Conservation (phyloP, 352 stramenopile genomes). For the Pythium periplocum region DNA sequence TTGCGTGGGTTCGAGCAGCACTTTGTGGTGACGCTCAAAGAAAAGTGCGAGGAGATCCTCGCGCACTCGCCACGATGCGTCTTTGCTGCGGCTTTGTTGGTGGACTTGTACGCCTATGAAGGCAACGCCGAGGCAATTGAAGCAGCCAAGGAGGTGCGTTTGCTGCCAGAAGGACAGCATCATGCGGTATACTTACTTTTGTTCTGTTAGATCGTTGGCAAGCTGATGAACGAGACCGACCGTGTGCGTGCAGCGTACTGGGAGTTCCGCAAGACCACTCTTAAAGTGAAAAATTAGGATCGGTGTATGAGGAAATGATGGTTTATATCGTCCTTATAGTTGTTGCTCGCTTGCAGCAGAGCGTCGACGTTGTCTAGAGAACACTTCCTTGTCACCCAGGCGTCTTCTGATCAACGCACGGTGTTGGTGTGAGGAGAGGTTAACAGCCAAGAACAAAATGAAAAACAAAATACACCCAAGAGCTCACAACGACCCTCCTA, state of each 20-base stretch:
- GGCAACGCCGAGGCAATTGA: conserved; percentile 31
- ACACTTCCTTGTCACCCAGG: no score
- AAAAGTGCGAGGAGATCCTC: conserved; percentile 37
- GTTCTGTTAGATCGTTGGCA: conserved; percentile 46
- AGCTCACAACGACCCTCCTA: no score
- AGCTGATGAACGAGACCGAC: conserved; percentile 71
- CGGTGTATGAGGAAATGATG: no score
- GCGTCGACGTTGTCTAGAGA: no score
- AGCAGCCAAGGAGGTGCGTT: conserved; percentile 30
- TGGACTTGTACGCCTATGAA: conserved; percentile 66
- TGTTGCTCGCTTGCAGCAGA: no score
- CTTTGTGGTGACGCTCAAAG: conserved; percentile 35
- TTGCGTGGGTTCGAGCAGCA: conserved; percentile 41
- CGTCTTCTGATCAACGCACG: no score
- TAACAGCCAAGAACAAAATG: neutral
- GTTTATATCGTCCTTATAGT: no score
- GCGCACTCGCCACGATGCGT: conserved; percentile 44
- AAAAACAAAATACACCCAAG: neutral
- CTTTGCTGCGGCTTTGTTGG: conserved; percentile 62
- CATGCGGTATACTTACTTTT: neutral
- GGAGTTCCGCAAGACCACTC: conserved; percentile 49
- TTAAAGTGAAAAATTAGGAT: conserved; percentile 24
- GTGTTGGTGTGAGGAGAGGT: no score
- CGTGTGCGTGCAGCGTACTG: conserved; percentile 69
- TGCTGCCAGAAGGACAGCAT: neutral